A percentile compares a stretch with the other conserved stretches of the same genome.
These are phyloP conservation scores for Coniochaeta prunicola DNA, from an alignment of 2,329 filamentous ascomycete species.

Conservation along the genomic window DNA sequence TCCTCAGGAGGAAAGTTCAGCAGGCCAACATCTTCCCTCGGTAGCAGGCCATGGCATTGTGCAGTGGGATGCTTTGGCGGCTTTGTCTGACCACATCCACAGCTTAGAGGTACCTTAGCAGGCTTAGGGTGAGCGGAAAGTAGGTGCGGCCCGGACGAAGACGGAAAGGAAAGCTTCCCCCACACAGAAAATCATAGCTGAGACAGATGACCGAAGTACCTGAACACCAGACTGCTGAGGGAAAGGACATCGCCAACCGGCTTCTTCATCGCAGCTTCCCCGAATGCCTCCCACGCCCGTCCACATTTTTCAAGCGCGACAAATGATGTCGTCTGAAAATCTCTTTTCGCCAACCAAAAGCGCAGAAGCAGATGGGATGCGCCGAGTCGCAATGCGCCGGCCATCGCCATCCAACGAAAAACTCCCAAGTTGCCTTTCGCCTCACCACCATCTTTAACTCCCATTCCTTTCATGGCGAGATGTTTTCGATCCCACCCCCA, in stretches of 20 bases:
- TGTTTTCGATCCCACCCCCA: background rate
- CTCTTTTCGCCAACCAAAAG: background rate
- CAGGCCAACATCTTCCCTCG: background rate
- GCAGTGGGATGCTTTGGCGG: background rate
- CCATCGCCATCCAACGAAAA: background rate
- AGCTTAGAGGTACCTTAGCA: background rate
- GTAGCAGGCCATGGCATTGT: background rate
- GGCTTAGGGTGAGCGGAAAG: background rate
- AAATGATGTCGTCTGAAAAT: background rate
- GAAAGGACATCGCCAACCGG: background rate
- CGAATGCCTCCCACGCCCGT: background rate
- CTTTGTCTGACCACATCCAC: background rate
- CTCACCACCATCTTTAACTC: background rate
- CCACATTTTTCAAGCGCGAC: background rate
- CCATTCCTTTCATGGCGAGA: background rate
- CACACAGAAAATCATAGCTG: background rate
- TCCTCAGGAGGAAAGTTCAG: too few relatives aligned
- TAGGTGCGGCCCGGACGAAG: slow-evolving; percentile 1
- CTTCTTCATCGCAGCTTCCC: background rate
- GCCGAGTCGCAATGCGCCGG: too few relatives aligned
- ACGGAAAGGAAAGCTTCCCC: background rate
- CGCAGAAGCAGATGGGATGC: background rate
- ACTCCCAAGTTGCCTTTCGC: background rate
- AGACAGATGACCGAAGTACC: too few relatives aligned
- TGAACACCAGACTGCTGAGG: background rate